Conservation (phyloP, 345 rosid species). For the Raphanus sativus region DNA sequence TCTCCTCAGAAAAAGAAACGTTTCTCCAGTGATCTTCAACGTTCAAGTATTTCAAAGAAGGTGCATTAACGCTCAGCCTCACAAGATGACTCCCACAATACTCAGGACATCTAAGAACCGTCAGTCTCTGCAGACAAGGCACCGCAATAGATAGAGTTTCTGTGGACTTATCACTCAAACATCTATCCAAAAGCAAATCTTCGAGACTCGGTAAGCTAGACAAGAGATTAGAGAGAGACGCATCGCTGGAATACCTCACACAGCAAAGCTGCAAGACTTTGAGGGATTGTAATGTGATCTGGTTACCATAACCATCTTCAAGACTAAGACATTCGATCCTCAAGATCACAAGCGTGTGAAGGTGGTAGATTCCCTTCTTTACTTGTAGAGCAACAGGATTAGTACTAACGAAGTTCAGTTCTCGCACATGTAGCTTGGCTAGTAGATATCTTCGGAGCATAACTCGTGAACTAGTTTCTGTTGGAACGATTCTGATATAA, state of each 20-base stretch:
- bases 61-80: background rate
- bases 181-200: slow-evolving; percentile 7
- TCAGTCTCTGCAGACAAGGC: slow-evolving; percentile 1
- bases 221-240: slow-evolving; percentile 7
- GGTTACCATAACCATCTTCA: background rate
- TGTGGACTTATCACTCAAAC: background rate
- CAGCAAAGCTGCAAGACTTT: slow-evolving; percentile 4
- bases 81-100: background rate
- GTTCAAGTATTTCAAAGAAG: slow-evolving; percentile 15
- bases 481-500: background rate
- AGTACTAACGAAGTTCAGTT: background rate
- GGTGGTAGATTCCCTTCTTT: background rate
- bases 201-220: background rate
- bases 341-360: slow-evolving; percentile 2
- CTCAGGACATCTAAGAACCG: background rate
- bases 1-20: background rate
- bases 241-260: slow-evolving; percentile 1
- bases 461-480: background rate
- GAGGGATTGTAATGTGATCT: background rate
- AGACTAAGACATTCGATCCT: background rate
- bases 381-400: background rate
- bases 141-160: background rate
- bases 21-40: slow-evolving; percentile 11
- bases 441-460: background rate
- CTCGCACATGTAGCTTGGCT: background rate